Base-by-base conservation (phyloP, 176 grass and related monocot species). In the Phoenix roebelenii region DNA sequence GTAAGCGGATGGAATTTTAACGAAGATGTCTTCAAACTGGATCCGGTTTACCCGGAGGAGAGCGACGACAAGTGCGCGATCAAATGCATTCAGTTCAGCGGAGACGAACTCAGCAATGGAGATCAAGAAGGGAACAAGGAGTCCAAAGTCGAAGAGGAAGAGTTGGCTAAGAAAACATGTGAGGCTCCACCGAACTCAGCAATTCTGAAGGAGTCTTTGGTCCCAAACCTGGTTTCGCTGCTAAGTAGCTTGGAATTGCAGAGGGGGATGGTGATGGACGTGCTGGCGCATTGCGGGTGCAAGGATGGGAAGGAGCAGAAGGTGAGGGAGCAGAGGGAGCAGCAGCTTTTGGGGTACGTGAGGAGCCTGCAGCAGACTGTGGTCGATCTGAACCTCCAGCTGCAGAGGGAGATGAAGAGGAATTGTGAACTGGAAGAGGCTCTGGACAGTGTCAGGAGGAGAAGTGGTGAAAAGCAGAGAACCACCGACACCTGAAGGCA, bases 1-100 rank as follows among this genome's bases (percentile, higher is more conserved):
- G 64, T 95, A 15, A 95, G 85, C 49, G 85, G 90, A 18, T 95
- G 90, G 90, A 95, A 86, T 56, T 95, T 95, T 70, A 78, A 81
- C 54, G 76, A 82, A 56, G 84, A 87, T 9, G 72, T 52, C 23
- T 18, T 87, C 0, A 70, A 89, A 54, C 61, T 95, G 14, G 73
- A 85, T 19, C 85, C 59, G 5, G 52, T 71, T 18, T 70, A 15
- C 64, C 28, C 0, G 52, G 58, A 16, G 1, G 66, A 67, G 4
- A 63, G 14, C 50, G 66, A 65, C 1, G 79, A 72, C 5, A 25
- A 73, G 15, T 15, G 60, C 18, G 25, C 28, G 28, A 30, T 30
- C 28, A 30, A 30, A 30, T 30, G 28, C 28, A 30, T 30, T 30
- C 28, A 30, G 28, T 6, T 30, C 28, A 30, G 28, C 6, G 28